A percentile compares a stretch with the other conserved stretches of the same genome.
Conservation (phyloP, 768 basidiomycete genomes). For the Terana coerulea region DNA sequence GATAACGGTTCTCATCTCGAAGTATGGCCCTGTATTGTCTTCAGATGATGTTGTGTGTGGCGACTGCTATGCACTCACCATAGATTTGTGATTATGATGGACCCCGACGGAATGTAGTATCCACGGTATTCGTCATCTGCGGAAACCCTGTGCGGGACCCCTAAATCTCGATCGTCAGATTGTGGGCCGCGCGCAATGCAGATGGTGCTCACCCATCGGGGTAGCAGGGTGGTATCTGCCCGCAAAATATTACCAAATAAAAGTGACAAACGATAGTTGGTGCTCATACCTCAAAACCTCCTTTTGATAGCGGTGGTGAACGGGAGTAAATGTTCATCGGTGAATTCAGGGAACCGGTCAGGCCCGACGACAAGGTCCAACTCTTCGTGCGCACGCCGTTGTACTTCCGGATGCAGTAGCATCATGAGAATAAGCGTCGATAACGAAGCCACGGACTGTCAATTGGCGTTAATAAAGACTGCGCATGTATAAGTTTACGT, state of each 20-base stretch:
- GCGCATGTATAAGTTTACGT: background rate
- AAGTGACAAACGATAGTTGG: background rate
- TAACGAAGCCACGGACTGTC: background rate
- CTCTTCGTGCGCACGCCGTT: slow-evolving; percentile 16
- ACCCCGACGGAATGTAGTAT: slow-evolving; percentile 25
- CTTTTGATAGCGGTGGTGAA: slow-evolving; percentile 18
- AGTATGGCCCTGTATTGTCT: slow-evolving; percentile 1
- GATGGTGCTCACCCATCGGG: background rate
- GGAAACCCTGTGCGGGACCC: background rate
- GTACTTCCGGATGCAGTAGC: slow-evolving; percentile 13
- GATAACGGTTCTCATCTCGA: slow-evolving; percentile 3
- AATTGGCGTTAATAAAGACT: background rate
- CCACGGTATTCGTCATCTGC: slow-evolving; percentile 27
- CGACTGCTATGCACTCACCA: no score
- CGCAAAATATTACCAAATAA: background rate
- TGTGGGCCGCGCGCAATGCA: no score
- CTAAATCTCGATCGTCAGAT: no score
- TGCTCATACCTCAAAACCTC: slow-evolving; percentile 15
- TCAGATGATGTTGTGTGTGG: no score
- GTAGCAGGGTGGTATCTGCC: background rate
- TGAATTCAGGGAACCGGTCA: slow-evolving; percentile 16
- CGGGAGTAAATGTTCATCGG: slow-evolving; percentile 17
- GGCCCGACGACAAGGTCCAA: slow-evolving; percentile 17
- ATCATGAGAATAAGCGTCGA: slow-evolving; percentile 11
- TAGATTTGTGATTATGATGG: slow-evolving; percentile 9